Evolutionary conservation across 495 filamentous ascomycete species (phyloP), one percentile per base, ranked within the genome.

Genomic region (Viridothelium virens): DNA sequence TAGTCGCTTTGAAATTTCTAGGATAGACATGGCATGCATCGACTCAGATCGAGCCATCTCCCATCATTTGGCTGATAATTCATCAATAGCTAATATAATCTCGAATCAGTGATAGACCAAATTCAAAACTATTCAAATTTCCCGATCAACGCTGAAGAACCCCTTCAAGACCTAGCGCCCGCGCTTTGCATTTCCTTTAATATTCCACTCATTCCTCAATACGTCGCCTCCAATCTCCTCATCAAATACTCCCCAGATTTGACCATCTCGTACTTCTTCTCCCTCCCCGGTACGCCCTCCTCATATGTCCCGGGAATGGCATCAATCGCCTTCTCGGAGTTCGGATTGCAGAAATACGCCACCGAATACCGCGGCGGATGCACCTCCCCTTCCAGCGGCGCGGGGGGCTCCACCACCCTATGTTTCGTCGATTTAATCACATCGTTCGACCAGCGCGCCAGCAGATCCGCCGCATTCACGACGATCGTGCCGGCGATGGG

Each of bases 361-460:
- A 89, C 83, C 66, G 84, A 87, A 67, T 90, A 90, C 63, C 88
- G 76, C 3, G 87, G 77, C 38, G 87, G 87, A 72, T 89, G 82
- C 61, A 74, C 68, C 48, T 81, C 81, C 7, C 73, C 75, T 18
- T 77, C 76, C 33, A 72, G 69, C 2, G 70, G 65, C 33, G 48
- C 69, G 0, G 88, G 89, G 5, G 93, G 93, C 76, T 96, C 87
- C 10, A 97, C 89, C 2, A 97, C 93, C 31, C 92, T 84, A 74
- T 97, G 93, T 63, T 89, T 85, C 0, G 93, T 97, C 67, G 87
- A 91, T 77, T 87, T 89, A 73, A 97, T 93, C 4, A 83, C 86
- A 71, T 92, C 91, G 72, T 97, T 97, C 48, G 87, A 89, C 93
- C 93, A 97, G 38, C 92, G 78, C 2, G 91, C 88, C 53, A 97